Evolutionary conservation across 768 basidiomycete genomes (phyloP), one percentile per base, ranked within the genome.

Genomic region (Termitomyces sp.): DNA sequence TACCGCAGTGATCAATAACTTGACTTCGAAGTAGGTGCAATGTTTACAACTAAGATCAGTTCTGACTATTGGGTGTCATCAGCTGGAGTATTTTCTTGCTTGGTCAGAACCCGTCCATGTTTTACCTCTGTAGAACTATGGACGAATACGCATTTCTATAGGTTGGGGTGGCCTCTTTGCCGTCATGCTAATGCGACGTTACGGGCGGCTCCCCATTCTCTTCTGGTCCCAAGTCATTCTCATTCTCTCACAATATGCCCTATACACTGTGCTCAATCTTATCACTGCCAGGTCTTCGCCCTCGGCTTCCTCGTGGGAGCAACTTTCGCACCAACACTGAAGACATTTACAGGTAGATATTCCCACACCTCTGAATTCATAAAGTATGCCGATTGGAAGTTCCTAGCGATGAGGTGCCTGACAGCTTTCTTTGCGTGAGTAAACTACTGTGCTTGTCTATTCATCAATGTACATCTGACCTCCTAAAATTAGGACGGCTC

Each of bases 41-140:
- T 16, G n/a, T 36, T 13, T 36, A 7, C 15, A 7, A 16, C 13
- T 7, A 12, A 3, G n/a, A 15, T 5, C 10, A 12, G n/a, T 15
- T 15, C n/a, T 35, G 18, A 49, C 32, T 4, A 5, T 16, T 43
- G 9, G 10, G 18, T 12, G 7, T 29, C 12, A 0, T 38, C 25
- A 86, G 83, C 63, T 85, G 83, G 84, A 84, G 82, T 60, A 85
- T 86, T 53, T 85, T 85, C 65, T 67, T 85, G 9, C 65, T 84
- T 15, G 83, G 82, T 81, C 36, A 27, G 23, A 15, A 49, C 5
- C 10, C 27, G 3, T 49, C 25, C 1, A 18, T 27, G 22, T 18
- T 18, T 18, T 2, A 18, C 7, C 16, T 18, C 11, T n/a, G 33
- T 25, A n/a, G 15, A n/a, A 25, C 3, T 16, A 49, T 23, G 25